Conservation (phyloP, 257 asterid species). For the Gentiana dahurica region DNA sequence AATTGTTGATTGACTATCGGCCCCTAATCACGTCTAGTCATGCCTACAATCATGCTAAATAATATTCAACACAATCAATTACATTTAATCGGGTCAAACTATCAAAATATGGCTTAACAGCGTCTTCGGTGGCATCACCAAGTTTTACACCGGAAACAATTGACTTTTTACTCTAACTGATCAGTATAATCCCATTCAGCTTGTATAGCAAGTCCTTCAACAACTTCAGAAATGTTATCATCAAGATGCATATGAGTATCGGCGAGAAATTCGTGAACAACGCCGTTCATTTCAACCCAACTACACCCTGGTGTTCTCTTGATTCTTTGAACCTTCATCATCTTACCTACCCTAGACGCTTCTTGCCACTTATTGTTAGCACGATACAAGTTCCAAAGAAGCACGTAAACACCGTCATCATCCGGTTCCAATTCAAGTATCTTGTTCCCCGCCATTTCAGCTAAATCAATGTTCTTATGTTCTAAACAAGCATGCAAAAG, state of each 20-base stretch:
- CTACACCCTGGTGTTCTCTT: constrained; percentile 86
- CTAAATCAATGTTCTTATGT: constrained; percentile 43
- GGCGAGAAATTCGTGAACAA: constrained; percentile 69
- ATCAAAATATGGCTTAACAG: no score
- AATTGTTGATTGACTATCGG: no score
- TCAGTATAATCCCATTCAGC: constrained; percentile 17
- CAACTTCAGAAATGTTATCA: constrained; percentile 16
- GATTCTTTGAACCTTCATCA: constrained; percentile 59
- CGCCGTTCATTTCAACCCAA: constrained; percentile 75
- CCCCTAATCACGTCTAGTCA: no score
- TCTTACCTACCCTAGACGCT: constrained; percentile 37
- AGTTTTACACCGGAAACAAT: no score
- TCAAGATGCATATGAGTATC: constrained; percentile 24
- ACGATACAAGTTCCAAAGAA: constrained; percentile 47
- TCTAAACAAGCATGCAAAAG: constrained; percentile 43
- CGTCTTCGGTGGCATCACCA: no score
- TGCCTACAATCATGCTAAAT: no score
- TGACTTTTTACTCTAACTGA: no score
- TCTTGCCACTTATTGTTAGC: constrained; percentile 47
- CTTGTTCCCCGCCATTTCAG: constrained; percentile 47
- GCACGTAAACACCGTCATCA: constrained; percentile 55
- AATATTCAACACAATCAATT: no score
- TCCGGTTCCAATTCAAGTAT: constrained; percentile 55
- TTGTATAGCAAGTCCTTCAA: constrained; percentile 30
- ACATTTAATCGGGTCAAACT: no score